These are phyloP conservation scores for Jacaranda copaia DNA, from an alignment of 257 asterid species.

Conservation along the genomic window DNA sequence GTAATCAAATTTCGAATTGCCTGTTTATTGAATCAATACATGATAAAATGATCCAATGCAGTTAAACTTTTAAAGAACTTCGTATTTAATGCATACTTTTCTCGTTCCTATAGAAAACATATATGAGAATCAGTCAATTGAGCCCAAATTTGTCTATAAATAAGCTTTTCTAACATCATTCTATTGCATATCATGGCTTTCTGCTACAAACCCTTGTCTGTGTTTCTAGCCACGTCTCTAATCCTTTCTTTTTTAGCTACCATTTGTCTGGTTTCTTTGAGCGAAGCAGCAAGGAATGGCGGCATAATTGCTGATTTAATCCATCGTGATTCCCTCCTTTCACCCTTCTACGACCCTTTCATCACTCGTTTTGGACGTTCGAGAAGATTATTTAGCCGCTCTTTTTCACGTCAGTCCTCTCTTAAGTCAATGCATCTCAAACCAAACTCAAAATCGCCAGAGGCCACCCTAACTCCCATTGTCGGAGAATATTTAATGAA, in stretches of 20 bases:
- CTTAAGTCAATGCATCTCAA: neutral
- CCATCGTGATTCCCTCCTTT: slow-evolving; percentile 47
- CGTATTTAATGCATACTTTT: neutral
- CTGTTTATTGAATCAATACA: neutral
- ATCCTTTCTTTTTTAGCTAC: neutral
- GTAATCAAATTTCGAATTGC: neutral
- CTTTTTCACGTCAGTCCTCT: slow-evolving; percentile 30
- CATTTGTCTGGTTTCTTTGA: slow-evolving; percentile 8
- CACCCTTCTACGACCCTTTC: slow-evolving; percentile 40
- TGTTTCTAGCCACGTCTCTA: neutral
- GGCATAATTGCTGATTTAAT: slow-evolving; percentile 44
- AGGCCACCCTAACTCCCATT: neutral
- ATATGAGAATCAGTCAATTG: neutral
- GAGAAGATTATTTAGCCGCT: slow-evolving; percentile 29
- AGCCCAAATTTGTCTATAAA: neutral
- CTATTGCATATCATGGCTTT: slow-evolving; percentile 19
- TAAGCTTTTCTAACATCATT: neutral
- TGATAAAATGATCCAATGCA: neutral
- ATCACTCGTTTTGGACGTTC: slow-evolving; percentile 30
- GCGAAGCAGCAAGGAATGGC: slow-evolving; percentile 18
- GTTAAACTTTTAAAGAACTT: neutral
- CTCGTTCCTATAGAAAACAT: neutral
- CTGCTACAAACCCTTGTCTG: slow-evolving; percentile 14
- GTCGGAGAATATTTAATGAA: slow-evolving; percentile 53
- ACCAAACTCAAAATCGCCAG: neutral